Evolutionary conservation across 2,329 filamentous ascomycete species (phyloP).

Genomic region (Pleomassaria siparia): DNA sequence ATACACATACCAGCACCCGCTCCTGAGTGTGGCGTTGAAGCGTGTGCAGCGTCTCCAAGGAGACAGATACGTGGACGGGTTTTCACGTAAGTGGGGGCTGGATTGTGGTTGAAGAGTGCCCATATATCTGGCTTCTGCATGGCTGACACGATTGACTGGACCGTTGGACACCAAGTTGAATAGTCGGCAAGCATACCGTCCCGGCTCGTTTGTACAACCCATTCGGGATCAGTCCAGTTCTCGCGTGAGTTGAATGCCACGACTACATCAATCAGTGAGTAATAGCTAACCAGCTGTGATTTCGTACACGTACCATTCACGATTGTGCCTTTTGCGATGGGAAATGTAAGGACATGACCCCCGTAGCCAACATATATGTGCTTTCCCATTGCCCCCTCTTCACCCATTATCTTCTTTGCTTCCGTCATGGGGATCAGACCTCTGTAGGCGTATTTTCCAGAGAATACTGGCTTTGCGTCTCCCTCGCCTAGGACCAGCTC

Average conservation of each 20-base stretch:
- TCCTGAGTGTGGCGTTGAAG: slow-evolving; percentile 55
- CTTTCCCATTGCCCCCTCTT: slow-evolving; percentile 50
- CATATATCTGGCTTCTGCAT: slow-evolving; percentile 50
- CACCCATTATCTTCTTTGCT: slow-evolving; percentile 52
- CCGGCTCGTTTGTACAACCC: slow-evolving; percentile 28
- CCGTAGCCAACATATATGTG: slow-evolving; percentile 60
- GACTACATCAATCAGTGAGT: slow-evolving; percentile 15
- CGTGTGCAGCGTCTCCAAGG: slow-evolving; percentile 60
- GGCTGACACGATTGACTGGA: slow-evolving; percentile 19
- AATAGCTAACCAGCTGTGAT: no score
- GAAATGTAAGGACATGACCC: slow-evolving; percentile 63
- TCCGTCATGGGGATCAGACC: slow-evolving; percentile 62
- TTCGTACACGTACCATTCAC: slow-evolving; percentile 52
- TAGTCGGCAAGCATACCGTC: slow-evolving; percentile 33
- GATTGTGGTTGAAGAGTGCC: slow-evolving; percentile 52
- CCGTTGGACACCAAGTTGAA: slow-evolving; percentile 21
- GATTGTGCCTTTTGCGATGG: slow-evolving; percentile 57
- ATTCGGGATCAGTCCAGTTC: slow-evolving; percentile 23
- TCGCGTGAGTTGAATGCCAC: slow-evolving; percentile 27
- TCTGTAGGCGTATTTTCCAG: slow-evolving; percentile 63
- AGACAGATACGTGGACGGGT: slow-evolving; percentile 43
- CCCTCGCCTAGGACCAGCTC: slow-evolving; percentile 53
- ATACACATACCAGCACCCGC: slow-evolving; percentile 58
- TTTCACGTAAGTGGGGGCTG: slow-evolving; percentile 44
- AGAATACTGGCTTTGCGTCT: slow-evolving; percentile 53